phyloP scores from a whole-genome alignment of 164 flowering plant genomes.

The Tinospora cordifolia region DNA sequence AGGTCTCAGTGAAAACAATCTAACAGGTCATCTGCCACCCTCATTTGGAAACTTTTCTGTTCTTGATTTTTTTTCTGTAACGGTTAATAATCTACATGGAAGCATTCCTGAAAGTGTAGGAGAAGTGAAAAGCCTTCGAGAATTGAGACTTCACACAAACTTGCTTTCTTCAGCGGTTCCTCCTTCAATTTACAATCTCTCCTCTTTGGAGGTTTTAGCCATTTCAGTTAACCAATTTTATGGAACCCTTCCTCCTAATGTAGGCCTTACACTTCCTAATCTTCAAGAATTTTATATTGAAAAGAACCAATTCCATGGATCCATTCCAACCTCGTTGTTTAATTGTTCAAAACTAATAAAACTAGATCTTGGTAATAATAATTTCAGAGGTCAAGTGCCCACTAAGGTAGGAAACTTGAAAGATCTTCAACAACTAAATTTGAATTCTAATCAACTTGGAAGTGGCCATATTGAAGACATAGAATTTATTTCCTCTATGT shows the following conservation, averaged over 20 bases:
- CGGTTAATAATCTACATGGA: not conserved
- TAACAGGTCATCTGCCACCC: not conserved
- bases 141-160: not conserved
- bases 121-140: not conserved
- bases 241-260: constrained; percentile 2
- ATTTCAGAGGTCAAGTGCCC: not conserved
- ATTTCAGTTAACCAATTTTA: not conserved
- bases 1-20: not conserved
- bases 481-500: not conserved
- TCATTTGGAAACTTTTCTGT: constrained; percentile 6
- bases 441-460: not conserved
- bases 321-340: constrained; percentile 1
- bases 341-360: not conserved
- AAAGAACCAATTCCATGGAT: not conserved
- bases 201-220: not conserved
- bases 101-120: not conserved
- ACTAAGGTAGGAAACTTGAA: not conserved
- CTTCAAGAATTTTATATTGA: not conserved
- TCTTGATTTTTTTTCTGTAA: not conserved
- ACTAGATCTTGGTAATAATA: not conserved
- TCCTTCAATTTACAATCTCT: constrained; percentile 3
- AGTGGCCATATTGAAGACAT: not conserved
- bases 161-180: not conserved
- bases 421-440: not conserved
- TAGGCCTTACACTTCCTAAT: constrained; percentile 6